A percentile compares a stretch with the other conserved stretches of the same genome.
phyloP scores from a whole-genome alignment of 2,329 filamentous ascomycete species.

The Cytospora paraplurivora region DNA sequence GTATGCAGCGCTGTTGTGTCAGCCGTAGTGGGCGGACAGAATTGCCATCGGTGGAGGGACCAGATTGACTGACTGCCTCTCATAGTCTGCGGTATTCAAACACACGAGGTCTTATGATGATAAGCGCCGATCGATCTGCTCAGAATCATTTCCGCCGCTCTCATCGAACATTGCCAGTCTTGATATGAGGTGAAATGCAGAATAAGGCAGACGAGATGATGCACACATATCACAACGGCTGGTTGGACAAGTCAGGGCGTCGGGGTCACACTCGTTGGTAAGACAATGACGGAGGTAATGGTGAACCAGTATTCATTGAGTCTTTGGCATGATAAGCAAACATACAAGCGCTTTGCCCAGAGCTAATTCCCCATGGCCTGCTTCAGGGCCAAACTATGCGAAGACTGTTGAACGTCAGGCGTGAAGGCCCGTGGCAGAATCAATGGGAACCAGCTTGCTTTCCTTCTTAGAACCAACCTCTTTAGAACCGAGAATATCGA shows the following conservation, averaged over 20 bases:
- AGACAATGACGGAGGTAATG: background rate
- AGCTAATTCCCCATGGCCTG: background rate
- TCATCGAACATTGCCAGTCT: too few species aligned
- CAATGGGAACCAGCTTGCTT: background rate
- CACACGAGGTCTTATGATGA: too few species aligned
- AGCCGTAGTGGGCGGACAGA: too few species aligned
- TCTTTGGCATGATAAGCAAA: background rate
- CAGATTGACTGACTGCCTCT: too few species aligned
- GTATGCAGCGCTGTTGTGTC: too few species aligned
- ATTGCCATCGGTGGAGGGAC: too few species aligned
- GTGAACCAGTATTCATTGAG: background rate
- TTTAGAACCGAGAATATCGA: slow-evolving; percentile 1
- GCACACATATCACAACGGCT: background rate
- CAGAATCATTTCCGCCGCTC: too few species aligned
- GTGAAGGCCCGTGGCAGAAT: background rate
- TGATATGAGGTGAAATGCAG: background rate
- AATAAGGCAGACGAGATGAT: background rate
- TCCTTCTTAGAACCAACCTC: background rate
- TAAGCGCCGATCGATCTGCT: too few species aligned
- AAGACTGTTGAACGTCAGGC: too few species aligned
- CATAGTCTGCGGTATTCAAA: too few species aligned
- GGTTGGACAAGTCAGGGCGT: background rate
- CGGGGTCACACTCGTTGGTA: background rate
- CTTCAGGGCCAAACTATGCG: background rate
- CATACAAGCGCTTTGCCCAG: background rate